Evolutionary conservation across 148 eudicot genomes (phyloP), one percentile per base, ranked within the genome.

Genomic region (Diospyros kaki): DNA sequence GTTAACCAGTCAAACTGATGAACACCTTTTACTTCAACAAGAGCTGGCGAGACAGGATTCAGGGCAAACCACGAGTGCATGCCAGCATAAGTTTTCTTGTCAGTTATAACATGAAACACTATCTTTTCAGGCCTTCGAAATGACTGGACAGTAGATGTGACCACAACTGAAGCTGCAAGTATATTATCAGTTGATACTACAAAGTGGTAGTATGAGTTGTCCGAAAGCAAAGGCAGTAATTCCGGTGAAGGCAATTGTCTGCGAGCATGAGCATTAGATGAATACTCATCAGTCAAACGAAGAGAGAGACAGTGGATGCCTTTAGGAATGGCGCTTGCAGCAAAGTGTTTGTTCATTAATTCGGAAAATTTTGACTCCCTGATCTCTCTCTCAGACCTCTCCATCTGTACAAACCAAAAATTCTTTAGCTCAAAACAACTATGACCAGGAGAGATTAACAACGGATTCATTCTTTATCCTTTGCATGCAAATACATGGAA

Each of bases 21-120:
- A 76, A 96, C 93, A 73, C 99, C 97, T 85, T 88, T 96, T 39
- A 96, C 99, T 84, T 96, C 99, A 78, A 96, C 84, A 73, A 89
- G 84, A 43, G 99, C 98, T 77, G 99, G 98, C 58, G 88, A 84
- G 72, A 88, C 74, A 50, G 93, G 87, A 83, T 96, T 91, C 55
- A 96, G 76, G 48, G 99, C 95, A 83, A 96, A 96, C 99, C 99
- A 96, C 40, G 99, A 93, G 76, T 96, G 99, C 99, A 96, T 96
- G 73, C 94, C 98, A 28, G 99, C 94, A 82, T 89, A 96, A 28
- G 99, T 96, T 91, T 96, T 96, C 88, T 93, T 96, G 83, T 96
- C 99, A 58, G 99, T 96, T 51, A 96, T 93, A 63, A 96, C 88
- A 83, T 96, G 99, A 79, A 96, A 96, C 51, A 96, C 95, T 65